phyloP scores from a whole-genome alignment of 2,329 filamentous ascomycete species.

The Cladophialophora exuberans region DNA sequence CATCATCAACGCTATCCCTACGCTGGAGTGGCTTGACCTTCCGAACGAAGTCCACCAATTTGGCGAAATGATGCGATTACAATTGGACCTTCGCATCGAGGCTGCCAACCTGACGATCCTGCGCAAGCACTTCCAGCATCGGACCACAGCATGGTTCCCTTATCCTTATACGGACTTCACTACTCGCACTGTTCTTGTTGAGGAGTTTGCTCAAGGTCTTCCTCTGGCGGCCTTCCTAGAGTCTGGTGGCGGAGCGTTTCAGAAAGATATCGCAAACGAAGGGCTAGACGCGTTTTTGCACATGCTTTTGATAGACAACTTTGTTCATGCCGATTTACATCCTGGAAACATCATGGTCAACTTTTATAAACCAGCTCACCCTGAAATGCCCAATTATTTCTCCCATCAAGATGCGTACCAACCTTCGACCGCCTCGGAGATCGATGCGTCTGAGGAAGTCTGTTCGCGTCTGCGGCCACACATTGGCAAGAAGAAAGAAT shows the following conservation, averaged over 20 bases:
- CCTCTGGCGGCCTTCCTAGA: conserved; percentile 88
- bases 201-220: conserved; percentile 95
- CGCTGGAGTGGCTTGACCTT: conserved; percentile 95
- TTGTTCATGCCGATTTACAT: conserved; percentile 93
- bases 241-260: conserved; percentile 89
- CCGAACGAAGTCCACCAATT: conserved; percentile 94
- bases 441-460: conserved; percentile 86
- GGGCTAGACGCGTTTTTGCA: conserved; percentile 93
- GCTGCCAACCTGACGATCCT: conserved; percentile 85
- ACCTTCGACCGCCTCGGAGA: conserved; percentile 54
- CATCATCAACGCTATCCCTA: conserved; percentile 82
- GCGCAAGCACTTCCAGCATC: conserved; percentile 84
- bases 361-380: conserved; percentile 82
- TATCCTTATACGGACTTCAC: conserved; percentile 92
- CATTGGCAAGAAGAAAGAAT: conserved; percentile 67
- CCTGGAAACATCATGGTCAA: conserved; percentile 99
- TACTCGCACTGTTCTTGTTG: conserved; percentile 86
- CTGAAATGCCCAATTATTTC: conserved; percentile 59
- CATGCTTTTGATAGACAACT: conserved; percentile 97
- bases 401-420: conserved; percentile 43
- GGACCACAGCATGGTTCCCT: conserved; percentile 94
- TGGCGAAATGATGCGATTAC: conserved; percentile 98
- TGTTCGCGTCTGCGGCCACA: conserved; percentile 77
- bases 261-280: conserved; percentile 91
- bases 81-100: conserved; percentile 93